Evolutionary conservation across 345 rosid species (phyloP), one percentile per base, ranked within the genome.

Genomic region (Cardamine occulta): DNA sequence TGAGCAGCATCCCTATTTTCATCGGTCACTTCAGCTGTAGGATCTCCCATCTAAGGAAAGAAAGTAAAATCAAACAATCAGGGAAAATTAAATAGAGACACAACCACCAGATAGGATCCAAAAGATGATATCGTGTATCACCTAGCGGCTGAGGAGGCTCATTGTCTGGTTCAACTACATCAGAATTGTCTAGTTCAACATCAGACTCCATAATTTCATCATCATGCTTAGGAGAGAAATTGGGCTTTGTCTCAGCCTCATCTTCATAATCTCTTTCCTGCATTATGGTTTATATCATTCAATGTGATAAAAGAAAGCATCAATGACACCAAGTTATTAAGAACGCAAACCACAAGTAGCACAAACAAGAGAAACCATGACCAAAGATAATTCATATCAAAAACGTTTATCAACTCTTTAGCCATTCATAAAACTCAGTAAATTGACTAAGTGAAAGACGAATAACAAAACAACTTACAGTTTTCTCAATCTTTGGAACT

Each of bases 1-100:
- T 84, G 92, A 53, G 97, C 97, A 81, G 89, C 89, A 62, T 89
- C 89, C 72, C 80, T 85, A 69, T 59, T 82, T 45, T 89, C 94
- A 40, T 91, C 98, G 2, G 90, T 82, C 80, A 93, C 88, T 81
- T 84, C 90, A 74, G 63, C 60, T 2, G 86, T 80, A 57, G 85
- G 74, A 77, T 84, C 81, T 76, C 94, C 98, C 94, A 91, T 91
- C 96, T 91, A 82, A 63, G 68, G 2, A 44, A 54, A 70, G 4
- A 69, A 74, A 67, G 28, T 8, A 49, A 53, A 74, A 71, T 68
- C 37, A 79, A 51, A 59, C 8, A 12, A 57, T 32, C 26, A 47
- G 53, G 8, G 28, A 31, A 32, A 66, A 24, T 14, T 8, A 4
- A 4, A 28, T 53, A 45, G 6, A 79, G 68, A 21, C 13, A 17